Base-by-base conservation (phyloP, 352 stramenopile genomes). In the Phytophthora foliorum region DNA sequence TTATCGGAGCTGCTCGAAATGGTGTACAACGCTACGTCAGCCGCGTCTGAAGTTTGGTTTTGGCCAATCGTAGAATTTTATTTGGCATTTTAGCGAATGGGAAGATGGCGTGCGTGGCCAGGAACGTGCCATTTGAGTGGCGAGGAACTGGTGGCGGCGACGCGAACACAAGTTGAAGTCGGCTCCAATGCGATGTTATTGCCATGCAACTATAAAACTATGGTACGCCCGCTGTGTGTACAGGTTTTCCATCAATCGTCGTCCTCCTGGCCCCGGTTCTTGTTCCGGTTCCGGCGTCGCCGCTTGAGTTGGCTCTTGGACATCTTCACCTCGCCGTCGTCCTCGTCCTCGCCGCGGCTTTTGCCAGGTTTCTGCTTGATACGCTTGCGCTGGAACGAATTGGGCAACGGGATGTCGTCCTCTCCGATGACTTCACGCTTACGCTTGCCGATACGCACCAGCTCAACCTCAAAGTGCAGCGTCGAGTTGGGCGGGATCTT, bases 401-500 rank as follows among this genome's bases (percentile, higher is more conserved):
- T 92, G 16, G 86, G 86, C 41, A 94, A 62, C 27, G 86, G 84
- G 10, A 92, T 73, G 19, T 94, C 86, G 59, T 90, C 81, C 27
- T 89, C 80, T 1, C 67, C 75, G 14, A 92, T 60, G 3, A 57
- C 41, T 32, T 90, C 84, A 34, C 84, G 81, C 70, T 92, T 89
- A 49, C 83, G 84, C 60, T 90, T 92, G 61, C 86, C 86, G 29
- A 92, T 81, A 52, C 86, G 82, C 53, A 95, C 74, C 39, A 95
- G 77, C 57, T 93, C 87, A 34, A 95, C 84, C 41, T 93, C 87
- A 45, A 95, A 95, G 52, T 80, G 82, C 11, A 95, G 75, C 69
- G 85, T 93, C 64, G 82, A 68, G 72, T 91, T 91, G 34, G 85
- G 78, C 25, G 85, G 87, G 52, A 95, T 93, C 75, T 93, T 93